phyloP scores from a whole-genome alignment of 257 asterid genomes.

The Verbena officinalis region DNA sequence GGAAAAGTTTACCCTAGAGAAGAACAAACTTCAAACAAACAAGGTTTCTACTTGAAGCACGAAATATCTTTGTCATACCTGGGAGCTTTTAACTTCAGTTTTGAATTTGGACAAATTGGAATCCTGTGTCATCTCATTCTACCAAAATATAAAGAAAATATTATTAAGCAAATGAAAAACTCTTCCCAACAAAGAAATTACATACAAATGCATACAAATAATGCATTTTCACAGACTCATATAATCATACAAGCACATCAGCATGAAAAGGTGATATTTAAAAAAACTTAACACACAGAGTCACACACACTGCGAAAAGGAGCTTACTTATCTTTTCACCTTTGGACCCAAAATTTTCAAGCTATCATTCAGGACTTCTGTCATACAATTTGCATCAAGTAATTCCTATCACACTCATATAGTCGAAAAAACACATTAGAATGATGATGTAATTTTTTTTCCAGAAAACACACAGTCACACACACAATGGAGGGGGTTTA shows the following conservation, averaged over 20 bases:
- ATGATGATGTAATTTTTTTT: too few species aligned
- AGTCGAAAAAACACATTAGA: too few species aligned
- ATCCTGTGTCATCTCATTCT: constrained; percentile 88
- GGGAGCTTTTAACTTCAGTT: constrained; percentile 82
- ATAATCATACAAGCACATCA: background rate
- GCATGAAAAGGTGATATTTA: background rate
- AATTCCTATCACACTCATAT: too few species aligned
- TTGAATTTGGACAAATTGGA: constrained; percentile 78
- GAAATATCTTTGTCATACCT: constrained; percentile 46
- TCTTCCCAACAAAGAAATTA: background rate
- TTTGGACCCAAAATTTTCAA: too few species aligned
- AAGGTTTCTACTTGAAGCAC: background rate
- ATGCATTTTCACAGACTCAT: background rate
- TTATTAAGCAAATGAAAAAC: background rate
- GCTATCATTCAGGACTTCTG: too few species aligned
- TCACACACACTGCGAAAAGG: too few species aligned
- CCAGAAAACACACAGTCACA: too few species aligned
- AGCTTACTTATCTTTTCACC: too few species aligned
- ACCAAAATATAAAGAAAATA: constrained; percentile 21
- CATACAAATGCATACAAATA: constrained; percentile 9
- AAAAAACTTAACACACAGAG: too few species aligned
- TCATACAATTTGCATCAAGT: too few species aligned
- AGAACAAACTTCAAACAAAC: constrained; percentile 1
- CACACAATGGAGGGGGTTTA: constrained; percentile 20
- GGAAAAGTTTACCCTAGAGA: background rate